phyloP scores from a whole-genome alignment of 495 filamentous ascomycete genomes.

The Xylaria venustula region DNA sequence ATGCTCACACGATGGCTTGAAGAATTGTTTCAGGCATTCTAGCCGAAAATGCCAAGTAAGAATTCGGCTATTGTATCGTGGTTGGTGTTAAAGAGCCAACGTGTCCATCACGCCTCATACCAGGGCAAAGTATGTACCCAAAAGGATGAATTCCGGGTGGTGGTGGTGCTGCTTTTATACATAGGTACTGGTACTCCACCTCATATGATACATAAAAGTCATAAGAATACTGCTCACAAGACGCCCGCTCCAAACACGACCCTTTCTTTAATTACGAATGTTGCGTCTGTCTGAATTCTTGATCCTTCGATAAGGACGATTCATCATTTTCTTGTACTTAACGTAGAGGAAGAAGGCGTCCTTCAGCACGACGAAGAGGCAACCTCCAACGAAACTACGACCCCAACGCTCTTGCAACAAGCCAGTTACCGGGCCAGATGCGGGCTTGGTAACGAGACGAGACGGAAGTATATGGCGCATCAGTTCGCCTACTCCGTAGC shows the following conservation, averaged over 20 bases:
- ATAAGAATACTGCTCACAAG: background rate
- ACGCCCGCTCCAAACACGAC: background rate
- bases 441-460: conserved; percentile 56
- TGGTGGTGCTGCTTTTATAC: too few species aligned
- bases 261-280: conserved; percentile 12
- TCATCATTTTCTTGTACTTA: conserved; percentile 69
- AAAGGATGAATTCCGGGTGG: background rate
- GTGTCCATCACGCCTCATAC: background rate
- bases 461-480: conserved; percentile 61
- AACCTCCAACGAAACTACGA: conserved; percentile 75
- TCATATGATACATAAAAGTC: background rate
- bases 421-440: conserved; percentile 45
- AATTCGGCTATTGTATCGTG: background rate
- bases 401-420: conserved; percentile 76
- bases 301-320: conserved; percentile 63
- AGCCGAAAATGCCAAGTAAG: background rate
- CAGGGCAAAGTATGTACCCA: background rate
- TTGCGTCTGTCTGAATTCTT: conserved; percentile 49
- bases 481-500: conserved; percentile 62
- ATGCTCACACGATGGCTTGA: too few species aligned
- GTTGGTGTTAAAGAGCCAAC: background rate
- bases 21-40: too few species aligned
- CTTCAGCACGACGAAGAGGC: conserved; percentile 73
- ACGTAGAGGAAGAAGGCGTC: conserved; percentile 74
- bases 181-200: conserved; percentile 2